These are phyloP conservation scores for Podospora didyma DNA, from an alignment of 495 filamentous ascomycete genomes.

Conservation along the genomic window DNA sequence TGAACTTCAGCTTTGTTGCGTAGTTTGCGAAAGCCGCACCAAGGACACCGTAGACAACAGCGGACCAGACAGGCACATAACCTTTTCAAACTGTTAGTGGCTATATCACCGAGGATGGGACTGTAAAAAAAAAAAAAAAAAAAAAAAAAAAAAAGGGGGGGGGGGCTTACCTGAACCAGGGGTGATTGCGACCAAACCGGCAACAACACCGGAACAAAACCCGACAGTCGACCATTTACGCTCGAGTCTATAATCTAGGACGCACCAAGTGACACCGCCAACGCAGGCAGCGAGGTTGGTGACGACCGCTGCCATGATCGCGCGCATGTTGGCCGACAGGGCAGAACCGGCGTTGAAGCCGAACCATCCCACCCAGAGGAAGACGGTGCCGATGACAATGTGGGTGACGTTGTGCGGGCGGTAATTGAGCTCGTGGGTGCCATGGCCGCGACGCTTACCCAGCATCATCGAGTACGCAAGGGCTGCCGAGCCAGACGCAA, in stretches of 20 bases:
- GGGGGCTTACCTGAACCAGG: conserved; percentile 69
- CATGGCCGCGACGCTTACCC: conserved; percentile 80
- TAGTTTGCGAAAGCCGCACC: conserved; percentile 88
- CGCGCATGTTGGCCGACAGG: conserved; percentile 78
- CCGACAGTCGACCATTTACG: conserved; percentile 96
- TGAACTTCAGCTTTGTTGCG: conserved; percentile 93
- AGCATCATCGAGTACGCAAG: conserved; percentile 86
- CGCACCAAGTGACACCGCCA: conserved; percentile 90
- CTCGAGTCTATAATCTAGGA: conserved; percentile 89
- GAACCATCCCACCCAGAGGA: conserved; percentile 98
- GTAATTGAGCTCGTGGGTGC: conserved; percentile 89
- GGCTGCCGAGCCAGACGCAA: conserved; percentile 79
- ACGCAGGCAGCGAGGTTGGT: conserved; percentile 74
- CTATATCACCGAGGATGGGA: background rate
- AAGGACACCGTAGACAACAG: conserved; percentile 83
- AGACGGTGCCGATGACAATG: conserved; percentile 92
- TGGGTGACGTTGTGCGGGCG: conserved; percentile 95
- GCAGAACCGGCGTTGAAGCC: conserved; percentile 95
- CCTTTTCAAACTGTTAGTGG: conserved; percentile 35
- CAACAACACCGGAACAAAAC: conserved; percentile 92
- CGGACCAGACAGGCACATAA: conserved; percentile 86
- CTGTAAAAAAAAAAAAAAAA: background rate
- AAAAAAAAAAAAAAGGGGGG: background rate
- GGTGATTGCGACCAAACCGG: conserved; percentile 89
- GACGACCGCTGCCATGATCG: conserved; percentile 66